Conservation (phyloP, 805 yeast genomes). For the Pichia rugopelliculosa region DNA sequence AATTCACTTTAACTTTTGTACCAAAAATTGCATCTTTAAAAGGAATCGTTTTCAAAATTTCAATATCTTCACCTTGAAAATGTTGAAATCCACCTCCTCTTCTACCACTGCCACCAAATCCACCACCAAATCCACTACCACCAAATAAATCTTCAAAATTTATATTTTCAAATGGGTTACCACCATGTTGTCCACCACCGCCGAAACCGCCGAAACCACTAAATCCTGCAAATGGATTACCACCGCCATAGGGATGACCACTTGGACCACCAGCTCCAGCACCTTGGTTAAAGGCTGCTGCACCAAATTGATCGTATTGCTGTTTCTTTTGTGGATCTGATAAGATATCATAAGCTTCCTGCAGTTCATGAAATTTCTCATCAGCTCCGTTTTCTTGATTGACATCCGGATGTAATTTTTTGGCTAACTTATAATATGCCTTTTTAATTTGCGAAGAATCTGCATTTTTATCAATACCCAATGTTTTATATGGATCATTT, state of each 20-base stretch:
- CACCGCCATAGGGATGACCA: conserved; percentile 19
- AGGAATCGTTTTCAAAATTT: conserved; percentile 62
- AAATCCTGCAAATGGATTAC: conserved; percentile 35
- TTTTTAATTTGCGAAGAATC: conserved; percentile 83
- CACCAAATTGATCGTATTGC: conserved; percentile 88
- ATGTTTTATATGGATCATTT: conserved; percentile 73
- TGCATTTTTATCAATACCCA: conserved; percentile 73
- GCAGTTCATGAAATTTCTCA: conserved; percentile 82
- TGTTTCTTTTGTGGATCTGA: conserved; percentile 77
- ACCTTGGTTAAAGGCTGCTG: conserved; percentile 68
- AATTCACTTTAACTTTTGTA: conserved; percentile 53
- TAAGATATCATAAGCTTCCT: conserved; percentile 88
- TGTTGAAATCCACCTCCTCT: conserved; percentile 52
- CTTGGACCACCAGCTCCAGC: conserved; percentile 47
- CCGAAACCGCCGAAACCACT: conserved; percentile 36
- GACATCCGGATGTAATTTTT: conserved; percentile 93
- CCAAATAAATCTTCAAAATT: conserved; percentile 59
- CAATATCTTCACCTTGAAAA: conserved; percentile 84
- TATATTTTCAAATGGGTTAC: conserved; percentile 26
- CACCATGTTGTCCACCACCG: conserved; percentile 16
- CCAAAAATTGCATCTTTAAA: conserved; percentile 90
- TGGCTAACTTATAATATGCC: conserved; percentile 89
- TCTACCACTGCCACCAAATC: conserved; percentile 28
- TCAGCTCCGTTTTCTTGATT: conserved; percentile 89
- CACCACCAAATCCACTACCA: conserved; percentile 26